Base-by-base conservation (phyloP, 179 eudicot genomes). In the Camellia oleifera region DNA sequence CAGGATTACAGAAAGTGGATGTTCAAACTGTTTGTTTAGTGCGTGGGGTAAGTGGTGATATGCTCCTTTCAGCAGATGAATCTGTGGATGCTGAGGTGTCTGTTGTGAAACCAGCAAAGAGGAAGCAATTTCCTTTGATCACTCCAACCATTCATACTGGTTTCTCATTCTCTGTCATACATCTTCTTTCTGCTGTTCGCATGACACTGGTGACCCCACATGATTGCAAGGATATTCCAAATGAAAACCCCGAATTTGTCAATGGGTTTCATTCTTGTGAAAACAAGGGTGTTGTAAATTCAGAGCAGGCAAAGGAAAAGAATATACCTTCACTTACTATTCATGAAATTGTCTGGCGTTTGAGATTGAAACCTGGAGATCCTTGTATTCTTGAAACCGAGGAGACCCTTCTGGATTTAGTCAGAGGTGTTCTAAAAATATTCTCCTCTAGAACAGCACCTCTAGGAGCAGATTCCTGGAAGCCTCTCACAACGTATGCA, bases 171-270 rank as follows among this genome's bases (percentile, higher is more conserved):
- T 92, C 97, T 68, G 80, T 96, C 69, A 77, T 91, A 77, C 97
- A 91, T 83, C 97, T 96, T 84, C 96, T 96, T 82, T 90, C 99
- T 50, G 97, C 98, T 66, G 95, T 94, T 66, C 96, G 98, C 20
- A 77, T 89, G 84, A 93, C 97, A 62, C 83, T 96, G 89, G 79
- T 85, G 17, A 89, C 87, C 80, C 81, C 88, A 58, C 87, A 88
- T 84, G 83, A 57, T 13, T 14, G 75, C 44, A 81, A 83, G 64
- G 85, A 81, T 64, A 45, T 12, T 69, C 70, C 66, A 62, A 83
- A 76, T 69, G 72, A 46, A 68, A 85, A 82, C 45, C 81, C 57
- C 61, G 87, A 80, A 69, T 69, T 65, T 18, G 62, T 77, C 48
- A 82, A 83, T 81, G 86, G 80, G 15, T 76, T 18, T 66, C 75